These are phyloP conservation scores for Alternaria infectoria DNA, from an alignment of 2,329 filamentous ascomycete species.

Conservation along the genomic window DNA sequence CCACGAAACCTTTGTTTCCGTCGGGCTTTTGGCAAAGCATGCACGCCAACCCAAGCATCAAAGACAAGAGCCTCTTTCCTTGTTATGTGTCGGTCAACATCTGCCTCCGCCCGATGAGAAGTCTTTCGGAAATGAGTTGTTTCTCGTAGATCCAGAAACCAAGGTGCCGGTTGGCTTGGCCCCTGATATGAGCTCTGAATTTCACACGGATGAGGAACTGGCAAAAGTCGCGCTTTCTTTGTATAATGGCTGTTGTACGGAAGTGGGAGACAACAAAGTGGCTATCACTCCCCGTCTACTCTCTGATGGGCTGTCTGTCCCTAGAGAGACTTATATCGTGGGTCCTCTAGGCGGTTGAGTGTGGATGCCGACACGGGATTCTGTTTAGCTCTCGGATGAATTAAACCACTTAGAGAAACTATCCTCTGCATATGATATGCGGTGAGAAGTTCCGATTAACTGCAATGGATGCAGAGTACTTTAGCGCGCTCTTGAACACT, in stretches of 20 bases:
- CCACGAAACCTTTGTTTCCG: background rate
- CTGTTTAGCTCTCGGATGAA: background rate
- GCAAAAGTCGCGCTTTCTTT: background rate
- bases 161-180: background rate
- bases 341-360: background rate
- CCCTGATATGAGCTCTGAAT: background rate
- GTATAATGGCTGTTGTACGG: background rate
- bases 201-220: background rate
- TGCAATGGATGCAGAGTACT: no score
- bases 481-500: no score
- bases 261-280: background rate
- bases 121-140: background rate
- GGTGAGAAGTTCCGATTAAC: no score
- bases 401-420: no score
- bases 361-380: background rate
- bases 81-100: background rate
- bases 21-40: background rate
- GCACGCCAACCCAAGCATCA: background rate
- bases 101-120: background rate
- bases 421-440: no score
- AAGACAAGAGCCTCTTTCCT: accelerated
- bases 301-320: background rate
- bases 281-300: background rate
- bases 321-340: no score
- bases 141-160: background rate